These are phyloP conservation scores for Colletotrichum sp. DNA, from an alignment of 2,329 filamentous ascomycete genomes.

Conservation along the genomic window DNA sequence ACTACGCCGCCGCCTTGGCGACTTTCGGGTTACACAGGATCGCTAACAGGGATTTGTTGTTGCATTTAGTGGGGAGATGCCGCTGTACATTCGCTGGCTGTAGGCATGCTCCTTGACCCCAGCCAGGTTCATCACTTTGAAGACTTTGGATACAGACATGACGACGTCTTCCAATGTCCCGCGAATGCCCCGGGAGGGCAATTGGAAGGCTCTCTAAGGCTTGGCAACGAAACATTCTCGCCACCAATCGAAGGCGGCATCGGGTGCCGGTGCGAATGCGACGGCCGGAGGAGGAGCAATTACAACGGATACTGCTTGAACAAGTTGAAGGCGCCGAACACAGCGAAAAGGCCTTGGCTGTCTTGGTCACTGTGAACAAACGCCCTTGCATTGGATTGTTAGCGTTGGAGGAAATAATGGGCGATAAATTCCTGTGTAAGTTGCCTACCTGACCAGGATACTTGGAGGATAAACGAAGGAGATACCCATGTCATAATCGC, in stretches of 20 bases:
- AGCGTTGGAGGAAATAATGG: neutral
- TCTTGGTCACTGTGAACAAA: constrained; percentile 22
- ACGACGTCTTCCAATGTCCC: constrained; percentile 34
- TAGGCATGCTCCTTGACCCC: constrained; percentile 45
- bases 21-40: neutral
- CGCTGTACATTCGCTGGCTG: constrained; percentile 47
- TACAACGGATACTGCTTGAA: constrained; percentile 39
- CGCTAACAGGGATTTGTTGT: neutral
- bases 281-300: constrained; percentile 37
- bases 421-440: neutral
- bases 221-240: constrained; percentile 31
- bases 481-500: neutral
- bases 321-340: constrained; percentile 48
- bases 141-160: constrained; percentile 48
- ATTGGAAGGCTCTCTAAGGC: constrained; percentile 32
- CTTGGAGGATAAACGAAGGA: neutral
- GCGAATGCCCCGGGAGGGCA: constrained; percentile 42
- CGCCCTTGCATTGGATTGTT: neutral
- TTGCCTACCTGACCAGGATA: neutral
- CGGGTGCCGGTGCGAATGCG: constrained; percentile 47
- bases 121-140: constrained; percentile 47
- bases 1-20: neutral
- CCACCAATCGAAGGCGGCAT: constrained; percentile 38
- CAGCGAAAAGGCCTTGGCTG: constrained; percentile 34
- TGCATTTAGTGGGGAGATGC: constrained; percentile 46